Evolutionary conservation across 306 rosid genomes (phyloP), one percentile per base, ranked within the genome.

Genomic region (Castanea crenata): DNA sequence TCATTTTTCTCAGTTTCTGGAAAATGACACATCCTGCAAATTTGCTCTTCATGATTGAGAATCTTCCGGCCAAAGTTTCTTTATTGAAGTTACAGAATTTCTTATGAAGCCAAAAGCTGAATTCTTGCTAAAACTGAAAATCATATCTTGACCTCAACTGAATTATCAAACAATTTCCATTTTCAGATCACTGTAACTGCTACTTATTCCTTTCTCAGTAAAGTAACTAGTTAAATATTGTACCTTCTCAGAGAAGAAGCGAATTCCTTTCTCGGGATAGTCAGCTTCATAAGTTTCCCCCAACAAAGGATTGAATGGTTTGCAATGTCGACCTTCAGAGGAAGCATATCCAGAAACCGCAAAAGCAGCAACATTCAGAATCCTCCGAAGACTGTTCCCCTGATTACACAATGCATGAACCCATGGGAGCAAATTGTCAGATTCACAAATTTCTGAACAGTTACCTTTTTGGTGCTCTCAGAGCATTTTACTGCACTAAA

Each of bases 231-330:
- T 38, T 70, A 34, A 80, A 69, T 69, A 73, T 87, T 55, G 59
- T 35, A 95, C 99, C 99, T 95, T 95, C 86, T 95, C 99, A 21
- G 99, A 95, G 90, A 95, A 93, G 90, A 95, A 95, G 34, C 90
- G 99, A 70, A 95, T 76, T 80, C 98, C 99, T 87, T 88, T 93
- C 55, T 95, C 98, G 25, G 97, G 98, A 87, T 55, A 95, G 79
- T 93, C 90, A 44, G 99, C 99, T 84, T 95, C 99, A 76, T 93
- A 95, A 68, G 99, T 95, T 95, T 95, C 99, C 70, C 99, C 99
- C 69, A 95, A 85, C 90, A 95, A 84, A 56, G 99, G 99, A 82
- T 95, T 95, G 84, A 95, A 95, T 55, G 99, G 99, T 86, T 95
- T 95, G 81, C 99, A 95, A 71, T 91, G 94, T 70, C 99, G 92